Evolutionary conservation across 2,329 filamentous ascomycete species (phyloP).

Genomic region (Fusarium ambrosium): DNA sequence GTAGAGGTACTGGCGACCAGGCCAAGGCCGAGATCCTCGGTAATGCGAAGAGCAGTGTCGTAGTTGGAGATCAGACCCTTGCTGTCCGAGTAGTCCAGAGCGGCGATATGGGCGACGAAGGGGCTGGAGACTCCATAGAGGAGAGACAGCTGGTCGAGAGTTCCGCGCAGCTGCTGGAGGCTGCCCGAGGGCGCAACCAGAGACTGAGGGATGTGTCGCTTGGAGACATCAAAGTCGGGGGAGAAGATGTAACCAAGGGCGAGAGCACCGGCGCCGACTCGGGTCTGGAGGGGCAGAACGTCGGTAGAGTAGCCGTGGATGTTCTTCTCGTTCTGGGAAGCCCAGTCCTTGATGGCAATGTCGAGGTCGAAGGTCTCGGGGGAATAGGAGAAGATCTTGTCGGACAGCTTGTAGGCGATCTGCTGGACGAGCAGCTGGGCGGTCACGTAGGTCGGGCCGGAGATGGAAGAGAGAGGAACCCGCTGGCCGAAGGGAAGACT

Average conservation of each 20-base stretch:
- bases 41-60: conserved; percentile 80
- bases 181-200: conserved; percentile 89
- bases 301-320: conserved; percentile 84
- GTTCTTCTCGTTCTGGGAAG: conserved; percentile 77
- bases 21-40: conserved; percentile 91
- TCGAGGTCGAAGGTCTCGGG: conserved; percentile 94
- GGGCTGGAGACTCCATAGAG: conserved; percentile 94
- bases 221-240: conserved; percentile 92
- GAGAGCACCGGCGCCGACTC: conserved; percentile 89
- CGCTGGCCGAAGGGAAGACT: conserved; percentile 70
- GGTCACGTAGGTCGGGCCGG: conserved; percentile 91
- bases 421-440: conserved; percentile 96
- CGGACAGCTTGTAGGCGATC: conserved; percentile 92
- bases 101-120: conserved; percentile 92
- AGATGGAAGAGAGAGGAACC: conserved; percentile 72
- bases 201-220: conserved; percentile 91
- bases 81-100: conserved; percentile 81
- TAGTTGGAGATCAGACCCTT: conserved; percentile 90
- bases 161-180: conserved; percentile 82
- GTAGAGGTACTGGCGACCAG: conserved; percentile 87
- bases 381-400: conserved; percentile 98
- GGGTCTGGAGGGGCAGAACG: conserved; percentile 86
- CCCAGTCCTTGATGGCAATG: conserved; percentile 84
- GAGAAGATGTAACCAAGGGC: conserved; percentile 98
- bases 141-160: conserved; percentile 90